Evolutionary conservation across 2,329 filamentous ascomycete genomes (phyloP), one percentile per base, ranked within the genome.

Genomic region (Scopulariopsis brevicaulis): DNA sequence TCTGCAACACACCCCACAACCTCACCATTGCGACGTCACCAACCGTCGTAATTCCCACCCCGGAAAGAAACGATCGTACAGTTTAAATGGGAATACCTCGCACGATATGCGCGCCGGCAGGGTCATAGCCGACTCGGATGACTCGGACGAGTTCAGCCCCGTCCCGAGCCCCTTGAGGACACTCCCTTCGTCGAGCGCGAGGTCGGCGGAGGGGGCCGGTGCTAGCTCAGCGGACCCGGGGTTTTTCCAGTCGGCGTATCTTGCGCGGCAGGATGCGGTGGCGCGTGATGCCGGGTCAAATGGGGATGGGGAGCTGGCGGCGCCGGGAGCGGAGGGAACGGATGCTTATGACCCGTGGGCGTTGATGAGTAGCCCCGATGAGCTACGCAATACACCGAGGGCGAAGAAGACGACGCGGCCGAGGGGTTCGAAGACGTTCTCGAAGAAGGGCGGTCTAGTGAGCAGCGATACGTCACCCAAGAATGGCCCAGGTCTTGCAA

Each of bases 221-320:
- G 6, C 7, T 2, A n/a, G 40, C 40, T 80, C 77, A 18, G 80
- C 78, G 1, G 75, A 80, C 59, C 70, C 73, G 1, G 71, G 69
- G 0, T 75, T 78, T 61, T 80, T 80, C 60, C 72, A 73, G 53
- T 70, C 67, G 55, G 64, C 80, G 11, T 79, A 77, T 59, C 69
- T 77, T 24, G 74, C 78, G 54, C 76, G 80, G 62, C 70, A 71
- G 46, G 67, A 68, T 37, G 68, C 69, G 11, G 62, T 58, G 7
- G 54, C 60, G 10, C 50, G 53, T 20, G 24, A 52, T 28, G 22
- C 18, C 18, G 15, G 40, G 5, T 46, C 40, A n/a, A 46, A 15
- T 18, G 40, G 6, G 15, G n/a, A 71, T 69, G 14, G 70, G 68
- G 10, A 63, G 64, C 59, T 67, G 62, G 24, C 8, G 48, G 48